Evolutionary conservation across 208 protist genomes (phyloP), one percentile per base, ranked within the genome.

Genomic region (Wallacemonas collosoma): DNA sequence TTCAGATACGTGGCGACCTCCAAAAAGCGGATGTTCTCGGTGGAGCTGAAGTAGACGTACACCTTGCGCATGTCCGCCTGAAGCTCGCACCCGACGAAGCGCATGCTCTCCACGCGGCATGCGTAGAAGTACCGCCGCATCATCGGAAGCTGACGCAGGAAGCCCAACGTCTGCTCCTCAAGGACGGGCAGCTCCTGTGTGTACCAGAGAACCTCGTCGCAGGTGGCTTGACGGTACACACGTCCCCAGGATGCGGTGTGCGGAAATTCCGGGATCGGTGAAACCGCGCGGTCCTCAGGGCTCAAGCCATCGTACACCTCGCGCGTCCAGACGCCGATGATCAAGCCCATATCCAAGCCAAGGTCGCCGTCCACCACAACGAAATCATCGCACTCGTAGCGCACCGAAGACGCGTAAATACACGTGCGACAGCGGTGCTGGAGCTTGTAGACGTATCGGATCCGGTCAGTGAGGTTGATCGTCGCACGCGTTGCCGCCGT

Each of bases 61-160:
- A 95, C 76, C 76, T 93, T 93, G 69, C 87, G 80, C 14, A 71
- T 82, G 60, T 95, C 90, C 5, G 83, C 87, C 83, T 95, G 90
- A 41, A 93, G 90, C 76, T 91, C 87, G n/a, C 79, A 88, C 40
- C 68, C 79, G 39, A 91, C 56, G 55, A 95, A 95, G 44, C 65
- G 48, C 87, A 95, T 93, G 47, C 73, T 61, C 56, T 82, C 79
- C 17, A 95, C 77, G 2, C 76, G 80, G 73, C 89, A 92, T 45
- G 73, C 70, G 26, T 71, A 36, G 72, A 93, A 90, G 45, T 76
- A 57, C 61, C 73, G 60, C 15, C 48, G 70, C 54, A 68, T 75
- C 36, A 62, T 74, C 1, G 43, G 36, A 9, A 90, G 67, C 41
- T 39, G 48, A 12, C 47, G 73, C 54, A 88, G 48, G 68, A 85